Base-by-base conservation (phyloP, 2,329 filamentous ascomycete genomes). In the Colletotrichum liaoningense region DNA sequence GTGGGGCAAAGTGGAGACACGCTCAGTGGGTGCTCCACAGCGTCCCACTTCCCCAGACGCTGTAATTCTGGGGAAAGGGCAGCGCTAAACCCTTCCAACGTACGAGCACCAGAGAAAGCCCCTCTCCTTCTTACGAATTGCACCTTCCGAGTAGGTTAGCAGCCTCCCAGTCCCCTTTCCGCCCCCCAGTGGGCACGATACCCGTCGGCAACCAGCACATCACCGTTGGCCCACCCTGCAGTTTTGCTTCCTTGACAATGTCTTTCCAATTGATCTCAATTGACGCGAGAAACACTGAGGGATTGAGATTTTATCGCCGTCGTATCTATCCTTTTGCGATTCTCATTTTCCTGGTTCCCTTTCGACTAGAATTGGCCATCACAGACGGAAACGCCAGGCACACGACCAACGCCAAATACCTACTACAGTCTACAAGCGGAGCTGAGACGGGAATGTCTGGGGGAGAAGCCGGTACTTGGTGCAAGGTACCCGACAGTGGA, bases 11-110 rank as follows among this genome's bases (percentile, higher is more conserved):
- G 35, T 62, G 38, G 71, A 63, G 63, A 52, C 30, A 63, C 58
- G 63, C 73, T 57, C 35, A 24, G 60, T 12, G 54, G 65, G 1
- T 42, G 38, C 38, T 42, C 38, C 38, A 42, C 38, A 42, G 5
- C 16, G 38, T 42, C 63, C 74, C 74, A 75, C 74, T 75, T 75
- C 74, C 74, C 74, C 74, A 75, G 74, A 75, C 72, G 60, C 72
- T 75, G 74, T 72, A 65, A 71, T 71, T 72, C 72, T 35, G 72
- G 74, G 74, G 72, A 74, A 72, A 16, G 65, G 42, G 49, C 35
- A 67, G 60, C 74, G 74, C 74, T 75, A 74, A 58, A 57, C 60
- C 59, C 52, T 22, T 28, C 46, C 24, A 46, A 59, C 19, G 38
- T 55, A 57, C 46, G 35, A 42, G 54, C 26, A 19, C 33, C 33